Base-by-base conservation (phyloP, 2,329 filamentous ascomycete species). In the Lachnellula willkommii region DNA sequence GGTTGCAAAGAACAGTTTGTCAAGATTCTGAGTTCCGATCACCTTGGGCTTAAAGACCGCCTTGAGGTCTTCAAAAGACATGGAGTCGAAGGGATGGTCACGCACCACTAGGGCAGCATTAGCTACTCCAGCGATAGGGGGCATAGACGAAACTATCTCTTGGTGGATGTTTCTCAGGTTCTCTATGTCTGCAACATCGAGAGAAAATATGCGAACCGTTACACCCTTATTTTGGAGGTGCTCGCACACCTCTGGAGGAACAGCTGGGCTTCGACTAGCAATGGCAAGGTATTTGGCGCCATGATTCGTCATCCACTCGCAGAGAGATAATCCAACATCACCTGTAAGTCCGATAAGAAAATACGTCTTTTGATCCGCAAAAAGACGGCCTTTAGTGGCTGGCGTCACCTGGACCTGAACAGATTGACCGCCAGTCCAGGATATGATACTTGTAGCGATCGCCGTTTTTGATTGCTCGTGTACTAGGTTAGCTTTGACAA, bases 61-160 rank as follows among this genome's bases (percentile, higher is more conserved):
- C 8, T 56, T 58, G 28, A 72, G 54, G 0, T 57, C 40, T 2
- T 70, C 66, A 4, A 61, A 49, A 24, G 56, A 54, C 68, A 69
- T 70, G 28, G 68, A 62, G 7, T 39, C 42, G 48, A 75, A 67
- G 2, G 65, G 48, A 2, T 22, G 53, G 54, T 78, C 75, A 1
- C 63, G 53, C 0, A 79, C 65, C 1, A 79, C 70, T 72, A 78
- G 73, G 12, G 76, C 75, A 1, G 68, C 76, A 35, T 78, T 70
- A 4, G 67, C 68, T 0, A 77, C 72, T 20, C 77, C 77, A 1
- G 61, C 69, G 22, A 79, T 70, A 1, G 70, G 22, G 12, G 55
- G 56, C 36, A 60, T 42, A 1, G 50, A 57, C n/a, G 47, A 36
- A 26, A 26, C 20, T 1, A 53, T 50, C 3, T 52, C 26, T 37